Evolutionary conservation across 2,329 filamentous ascomycete genomes (phyloP).

Genomic region (Penicillium sp.): DNA sequence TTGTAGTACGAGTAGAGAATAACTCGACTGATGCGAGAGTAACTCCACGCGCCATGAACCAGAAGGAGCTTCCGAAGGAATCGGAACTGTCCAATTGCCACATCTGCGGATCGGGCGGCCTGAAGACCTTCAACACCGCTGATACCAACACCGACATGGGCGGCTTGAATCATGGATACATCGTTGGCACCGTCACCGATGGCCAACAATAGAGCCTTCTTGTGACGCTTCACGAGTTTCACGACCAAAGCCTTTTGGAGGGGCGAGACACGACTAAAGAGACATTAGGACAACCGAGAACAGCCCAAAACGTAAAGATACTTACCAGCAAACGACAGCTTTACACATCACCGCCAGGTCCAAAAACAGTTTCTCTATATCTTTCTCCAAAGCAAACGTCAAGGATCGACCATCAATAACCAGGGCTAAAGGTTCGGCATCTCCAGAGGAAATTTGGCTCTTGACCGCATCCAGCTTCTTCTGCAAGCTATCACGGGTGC

Average conservation of each 20-base stretch:
- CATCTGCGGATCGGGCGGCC: constrained; percentile 91
- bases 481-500: constrained; percentile 82
- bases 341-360: constrained; percentile 95
- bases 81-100: constrained; percentile 93
- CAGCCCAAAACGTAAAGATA: constrained; percentile 6
- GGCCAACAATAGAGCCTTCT: constrained; percentile 87
- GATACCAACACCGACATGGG: constrained; percentile 96
- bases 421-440: constrained; percentile 80
- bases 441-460: constrained; percentile 67
- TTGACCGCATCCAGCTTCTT: constrained; percentile 93
- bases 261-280: constrained; percentile 80
- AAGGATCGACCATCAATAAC: constrained; percentile 96
- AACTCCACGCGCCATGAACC: constrained; percentile 96
- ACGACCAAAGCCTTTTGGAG: constrained; percentile 96
- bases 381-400: constrained; percentile 88
- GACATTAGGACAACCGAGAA: constrained; percentile 10
- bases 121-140: constrained; percentile 96
- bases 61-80: constrained; percentile 91
- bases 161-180: constrained; percentile 99
- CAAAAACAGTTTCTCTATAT: constrained; percentile 89
- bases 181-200: constrained; percentile 98
- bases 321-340: constrained; percentile 86
- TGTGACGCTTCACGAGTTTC: constrained; percentile 94
- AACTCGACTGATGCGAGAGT: constrained; percentile 93
- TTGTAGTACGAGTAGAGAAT: constrained; percentile 99